Evolutionary conservation across 1,284 basidiomycete species (phyloP), one percentile per base, ranked within the genome.

Genomic region (Gomphus bonarii): DNA sequence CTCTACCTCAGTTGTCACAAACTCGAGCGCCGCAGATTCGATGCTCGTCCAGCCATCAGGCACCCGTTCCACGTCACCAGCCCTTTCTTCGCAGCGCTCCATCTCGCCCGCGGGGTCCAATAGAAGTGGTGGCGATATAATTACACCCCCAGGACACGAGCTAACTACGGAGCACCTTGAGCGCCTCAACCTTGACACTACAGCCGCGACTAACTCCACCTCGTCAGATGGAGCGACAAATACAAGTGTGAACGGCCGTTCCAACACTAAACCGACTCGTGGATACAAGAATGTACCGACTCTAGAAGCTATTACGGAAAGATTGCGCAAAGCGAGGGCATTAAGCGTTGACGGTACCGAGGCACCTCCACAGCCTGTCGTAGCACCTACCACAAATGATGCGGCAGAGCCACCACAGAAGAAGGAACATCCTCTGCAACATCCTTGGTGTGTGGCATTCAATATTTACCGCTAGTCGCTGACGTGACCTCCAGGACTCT

Each of bases 211-310:
- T 38, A 40, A 33, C 35, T n/a, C 51, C 20, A 11, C 33, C 12
- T 20, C 42, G 18, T 10, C 38, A 40, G 38, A 16, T n/a, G 38
- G 3, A n/a, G n/a, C 38, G 16, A 18, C 38, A n/a, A 40, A 3
- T 16, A 50, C 48, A 22, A 64, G 50, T 65, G 54, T 62, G n/a
- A 48, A 48, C 30, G 47, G 47, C 12, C 47, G 63, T 58, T 67
- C 75, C 62, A 73, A 76, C 68, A 75, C 74, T 59, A 78, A 76
- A 65, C 69, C 76, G 61, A 79, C 80, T 59, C 73, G 80, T 36
- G 88, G 88, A 25, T 91, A 90, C 72, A 91, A 88, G 80, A 89
- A 89, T 64, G 87, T 91, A 44, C 89, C 89, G 18, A 82, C 78
- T 62, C 77, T 92, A 46, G 87, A 88, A 64, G 85, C 84, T 25